phyloP scores from a whole-genome alignment of 1,284 basidiomycete species.

The Coniferiporia sulphurascens region DNA sequence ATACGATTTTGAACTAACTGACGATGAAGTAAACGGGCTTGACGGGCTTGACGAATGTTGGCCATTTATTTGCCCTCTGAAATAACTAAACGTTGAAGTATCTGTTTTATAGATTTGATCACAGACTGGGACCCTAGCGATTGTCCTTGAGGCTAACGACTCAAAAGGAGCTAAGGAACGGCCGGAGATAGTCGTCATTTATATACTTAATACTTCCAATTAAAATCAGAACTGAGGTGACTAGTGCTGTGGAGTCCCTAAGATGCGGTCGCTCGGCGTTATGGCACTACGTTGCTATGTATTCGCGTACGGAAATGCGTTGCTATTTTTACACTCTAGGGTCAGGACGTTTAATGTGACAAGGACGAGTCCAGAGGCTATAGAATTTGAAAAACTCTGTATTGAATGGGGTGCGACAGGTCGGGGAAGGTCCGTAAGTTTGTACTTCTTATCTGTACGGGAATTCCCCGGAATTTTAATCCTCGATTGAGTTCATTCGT shows the following conservation, averaged over 20 bases:
- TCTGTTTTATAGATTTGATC: constrained; percentile 16
- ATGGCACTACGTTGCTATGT: background rate
- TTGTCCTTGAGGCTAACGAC: background rate
- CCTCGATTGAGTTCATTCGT: too few species aligned
- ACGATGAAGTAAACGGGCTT: constrained; percentile 57
- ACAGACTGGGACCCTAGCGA: constrained; percentile 21
- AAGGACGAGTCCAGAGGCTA: too few species aligned
- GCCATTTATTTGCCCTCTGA: constrained; percentile 8
- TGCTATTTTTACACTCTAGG: too few species aligned
- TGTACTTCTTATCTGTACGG: too few species aligned
- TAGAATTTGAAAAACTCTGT: too few species aligned
- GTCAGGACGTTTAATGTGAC: too few species aligned
- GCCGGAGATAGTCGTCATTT: too few species aligned
- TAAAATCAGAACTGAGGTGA: background rate
- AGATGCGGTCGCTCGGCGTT: background rate
- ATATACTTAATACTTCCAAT: background rate
- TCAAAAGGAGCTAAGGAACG: background rate
- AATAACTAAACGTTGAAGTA: background rate
- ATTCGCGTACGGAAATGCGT: too few species aligned
- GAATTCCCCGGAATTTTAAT: too few species aligned
- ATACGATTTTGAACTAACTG: constrained; percentile 63
- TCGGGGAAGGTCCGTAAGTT: too few species aligned
- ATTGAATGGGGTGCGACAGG: too few species aligned
- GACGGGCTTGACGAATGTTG: constrained; percentile 57
- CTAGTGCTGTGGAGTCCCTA: background rate